A percentile compares a stretch with the other conserved stretches of the same genome.
Conservation (phyloP, 768 basidiomycete species). For the Russula ochroleuca region DNA sequence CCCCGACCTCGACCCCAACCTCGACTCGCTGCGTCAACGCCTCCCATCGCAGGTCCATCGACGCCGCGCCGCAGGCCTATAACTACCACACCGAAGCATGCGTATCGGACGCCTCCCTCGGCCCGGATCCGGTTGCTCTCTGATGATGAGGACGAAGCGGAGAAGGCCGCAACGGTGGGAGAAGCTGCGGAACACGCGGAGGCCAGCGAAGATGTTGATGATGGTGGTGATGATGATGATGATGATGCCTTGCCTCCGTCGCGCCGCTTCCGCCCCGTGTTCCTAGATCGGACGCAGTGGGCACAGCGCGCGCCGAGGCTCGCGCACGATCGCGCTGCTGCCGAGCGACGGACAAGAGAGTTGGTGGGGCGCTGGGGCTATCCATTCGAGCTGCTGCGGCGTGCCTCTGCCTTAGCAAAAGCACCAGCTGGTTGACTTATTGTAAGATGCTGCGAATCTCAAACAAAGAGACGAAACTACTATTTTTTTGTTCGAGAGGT, state of each 20-base stretch:
- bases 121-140: conserved; percentile 14
- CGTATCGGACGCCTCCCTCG: conserved; percentile 25
- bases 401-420: not conserved
- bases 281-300: conserved; percentile 27
- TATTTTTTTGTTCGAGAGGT: not conserved
- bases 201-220: not conserved
- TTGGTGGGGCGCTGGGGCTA: conserved; percentile 21
- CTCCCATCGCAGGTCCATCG: conserved; percentile 22
- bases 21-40: not conserved
- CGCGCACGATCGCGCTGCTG: conserved; percentile 17
- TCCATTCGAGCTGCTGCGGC: conserved; percentile 16
- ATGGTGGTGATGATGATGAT: conserved; percentile 5
- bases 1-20: not conserved
- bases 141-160: not conserved
- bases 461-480: not conserved
- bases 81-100: conserved; percentile 9
- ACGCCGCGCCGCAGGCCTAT: conserved; percentile 18
- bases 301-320: conserved; percentile 23
- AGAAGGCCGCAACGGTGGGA: not conserved
- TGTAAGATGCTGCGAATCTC: too few relatives aligned
- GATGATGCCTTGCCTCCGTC: conserved; percentile 17
- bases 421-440: not conserved
- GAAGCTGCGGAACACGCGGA: not conserved
- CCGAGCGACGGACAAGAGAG: conserved; percentile 12
- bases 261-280: conserved; percentile 26